Base-by-base conservation (phyloP, 768 basidiomycete genomes). In the Cystobasidium onofrii region DNA sequence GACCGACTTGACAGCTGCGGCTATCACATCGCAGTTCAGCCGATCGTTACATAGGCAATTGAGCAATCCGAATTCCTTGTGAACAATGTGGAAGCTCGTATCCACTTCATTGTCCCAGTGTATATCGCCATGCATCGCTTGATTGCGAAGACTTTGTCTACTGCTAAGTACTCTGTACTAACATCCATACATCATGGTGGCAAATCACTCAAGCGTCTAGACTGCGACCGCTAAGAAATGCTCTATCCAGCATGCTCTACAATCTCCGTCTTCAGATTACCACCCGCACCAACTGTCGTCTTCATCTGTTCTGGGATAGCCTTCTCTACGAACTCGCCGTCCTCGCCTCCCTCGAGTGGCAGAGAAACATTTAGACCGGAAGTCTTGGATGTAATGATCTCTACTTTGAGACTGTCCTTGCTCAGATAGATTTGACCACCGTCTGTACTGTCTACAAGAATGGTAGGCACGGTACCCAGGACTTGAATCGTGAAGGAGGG, bases 301-400 rank as follows among this genome's bases (percentile, higher is more conserved):
- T 87, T 91, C 81, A 99, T 84, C 91, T 96, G 98, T 83, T 99
- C 96, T 0, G 96, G 95, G 23, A 99, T 83, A 0, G 95, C 85
- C 76, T 88, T 87, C 81, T 99, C 96, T 75, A 86, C 86, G 78
- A 93, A 97, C 55, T 94, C 84, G 6, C 92, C 76, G 92, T 92
- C 20, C 87, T 91, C 76, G 88, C 87, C 29, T 75, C 77, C 41
- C 33, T 64, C 63, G 13, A 27, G 33, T 41, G 80, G 80, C 25
- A 97, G 79, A 77, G 87, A 90, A 76, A 99, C 84, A 82, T 98
- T 99, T 81, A 99, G 90, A 36, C 88, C 85, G 78, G 90, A 92
- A 81, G 91, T 94, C 82, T 98, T 97, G 64, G 92, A 89, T 0
- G 93, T 95, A 78, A 99, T 89, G 82, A 97, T 93, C 12, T 87